phyloP scores from a whole-genome alignment of 352 stramenopile species.

The Globisporangium cederbergense region DNA sequence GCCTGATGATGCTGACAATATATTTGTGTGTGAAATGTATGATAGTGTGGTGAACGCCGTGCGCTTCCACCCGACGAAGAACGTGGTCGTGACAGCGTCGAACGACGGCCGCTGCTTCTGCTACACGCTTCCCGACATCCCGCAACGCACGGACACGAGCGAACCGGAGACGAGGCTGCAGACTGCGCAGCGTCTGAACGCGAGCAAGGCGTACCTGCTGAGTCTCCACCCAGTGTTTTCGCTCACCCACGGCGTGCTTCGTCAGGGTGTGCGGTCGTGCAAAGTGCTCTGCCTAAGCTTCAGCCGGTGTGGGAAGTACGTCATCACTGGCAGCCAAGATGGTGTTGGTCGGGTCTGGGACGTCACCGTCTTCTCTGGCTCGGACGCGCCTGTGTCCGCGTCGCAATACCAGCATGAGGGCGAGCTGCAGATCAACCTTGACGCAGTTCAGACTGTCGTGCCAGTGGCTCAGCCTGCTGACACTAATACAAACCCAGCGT shows the following conservation, averaged over 20 bases:
- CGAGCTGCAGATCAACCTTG: constrained; percentile 25
- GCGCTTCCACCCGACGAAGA: constrained; percentile 83
- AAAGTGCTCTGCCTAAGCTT: constrained; percentile 76
- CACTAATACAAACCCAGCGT: neutral
- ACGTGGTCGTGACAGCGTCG: constrained; percentile 89
- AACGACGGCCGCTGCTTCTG: constrained; percentile 90
- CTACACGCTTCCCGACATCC: constrained; percentile 85
- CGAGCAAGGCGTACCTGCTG: constrained; percentile 71
- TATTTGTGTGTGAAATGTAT: neutral
- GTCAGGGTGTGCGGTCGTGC: constrained; percentile 52
- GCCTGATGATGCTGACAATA: neutral
- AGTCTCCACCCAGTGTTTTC: constrained; percentile 79
- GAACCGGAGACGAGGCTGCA: constrained; percentile 66
- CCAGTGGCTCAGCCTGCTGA: neutral
- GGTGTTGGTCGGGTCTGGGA: constrained; percentile 91
- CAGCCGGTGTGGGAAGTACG: constrained; percentile 81
- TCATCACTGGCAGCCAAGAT: constrained; percentile 93
- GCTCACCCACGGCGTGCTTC: constrained; percentile 53
- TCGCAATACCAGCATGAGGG: constrained; percentile 50
- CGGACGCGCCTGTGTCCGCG: constrained; percentile 42
- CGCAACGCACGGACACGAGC: constrained; percentile 21
- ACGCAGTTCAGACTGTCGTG: neutral
- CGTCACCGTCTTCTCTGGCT: constrained; percentile 49
- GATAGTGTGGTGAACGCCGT: constrained; percentile 76
- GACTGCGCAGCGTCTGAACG: constrained; percentile 70